phyloP scores from a whole-genome alignment of 306 rosid species.

The Fragaria ananassa region DNA sequence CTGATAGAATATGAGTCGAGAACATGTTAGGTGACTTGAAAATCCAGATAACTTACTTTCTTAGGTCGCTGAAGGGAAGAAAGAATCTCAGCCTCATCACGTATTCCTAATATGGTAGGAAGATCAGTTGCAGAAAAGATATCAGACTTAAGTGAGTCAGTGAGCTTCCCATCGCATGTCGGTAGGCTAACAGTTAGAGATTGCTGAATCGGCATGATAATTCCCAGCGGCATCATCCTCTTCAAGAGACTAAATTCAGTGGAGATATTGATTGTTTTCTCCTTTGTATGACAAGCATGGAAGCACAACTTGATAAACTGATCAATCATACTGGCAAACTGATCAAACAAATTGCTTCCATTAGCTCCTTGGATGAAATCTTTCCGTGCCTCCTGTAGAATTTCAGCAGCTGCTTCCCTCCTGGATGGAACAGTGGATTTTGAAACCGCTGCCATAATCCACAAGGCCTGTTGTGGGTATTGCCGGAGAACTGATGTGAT shows the following conservation, averaged over 20 bases:
- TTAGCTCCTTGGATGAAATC: conserved; percentile 61
- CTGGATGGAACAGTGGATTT: conserved; percentile 90
- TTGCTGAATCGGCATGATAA: conserved; percentile 89
- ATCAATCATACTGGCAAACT: conserved; percentile 82
- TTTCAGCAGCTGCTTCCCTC: conserved; percentile 93
- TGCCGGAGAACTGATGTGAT: conserved; percentile 78
- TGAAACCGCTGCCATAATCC: conserved; percentile 99
- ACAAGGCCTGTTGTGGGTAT: conserved; percentile 89
- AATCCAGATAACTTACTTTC: conserved; percentile 53
- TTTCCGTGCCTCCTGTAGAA: conserved; percentile 81
- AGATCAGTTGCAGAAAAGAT: conserved; percentile 81
- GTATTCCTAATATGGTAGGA: conserved; percentile 83
- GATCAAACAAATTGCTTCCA: conserved; percentile 74
- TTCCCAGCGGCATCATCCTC: conserved; percentile 98
- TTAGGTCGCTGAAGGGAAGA: conserved; percentile 97
- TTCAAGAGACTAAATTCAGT: conserved; percentile 87
- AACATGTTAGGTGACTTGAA: conserved; percentile 5
- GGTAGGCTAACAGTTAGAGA: conserved; percentile 88
- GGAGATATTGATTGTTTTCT: conserved; percentile 70
- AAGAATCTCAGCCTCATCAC: conserved; percentile 96
- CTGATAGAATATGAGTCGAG: conserved; percentile 9
- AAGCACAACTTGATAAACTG: conserved; percentile 90
- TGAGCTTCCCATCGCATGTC: conserved; percentile 56
- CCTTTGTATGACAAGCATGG: conserved; percentile 84
- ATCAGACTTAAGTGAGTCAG: conserved; percentile 53